Evolutionary conservation across 1,284 basidiomycete genomes (phyloP), one percentile per base, ranked within the genome.

Genomic region (Pseudozyma pruni): DNA sequence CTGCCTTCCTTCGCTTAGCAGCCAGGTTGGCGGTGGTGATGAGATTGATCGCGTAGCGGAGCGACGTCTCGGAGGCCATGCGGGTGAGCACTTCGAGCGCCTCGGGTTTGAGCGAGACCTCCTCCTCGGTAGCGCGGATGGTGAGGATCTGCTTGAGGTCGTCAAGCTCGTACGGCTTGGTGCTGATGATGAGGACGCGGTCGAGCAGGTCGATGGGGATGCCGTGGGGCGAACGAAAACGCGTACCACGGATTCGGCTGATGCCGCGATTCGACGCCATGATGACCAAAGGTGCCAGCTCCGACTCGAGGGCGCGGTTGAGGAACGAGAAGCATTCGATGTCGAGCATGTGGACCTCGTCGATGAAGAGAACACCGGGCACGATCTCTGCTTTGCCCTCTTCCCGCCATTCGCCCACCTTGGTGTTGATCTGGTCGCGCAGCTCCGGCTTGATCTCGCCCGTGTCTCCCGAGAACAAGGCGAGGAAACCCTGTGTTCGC

Each of bases 271-370:
- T 98, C 37, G 92, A 94, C 1, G 95, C 95, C 94, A 98, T 98
- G 81, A 98, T 93, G 38, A 98, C 95, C 47, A 98, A 86, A 0
- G 95, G 95, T 1, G 94, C 90, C 4, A 98, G 86, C 72, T 96
- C 94, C 68, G 90, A 90, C 83, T 98, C 95, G 43, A 98, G 86
- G 6, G 95, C 95, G 39, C 95, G 89, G 84, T 98, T 98, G 66
- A 98, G 86, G 87, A 95, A 98, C 8, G 94, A 96, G 86, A 98
- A 98, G 83, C 95, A 98, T 84, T 98, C 95, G 70, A 98, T 96
- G 83, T 98, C 95, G 69, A 98, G 89, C 95, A 98, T 98, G 86
- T 98, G 96, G 16, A 97, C 94, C 39, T 82, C 80, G 51, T 82
- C 80, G 48, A 82, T 69, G 41, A 88, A 91, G 54, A 83, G 51